Base-by-base conservation (phyloP, 2,329 filamentous ascomycete genomes). In the Microascus cirrosus region DNA sequence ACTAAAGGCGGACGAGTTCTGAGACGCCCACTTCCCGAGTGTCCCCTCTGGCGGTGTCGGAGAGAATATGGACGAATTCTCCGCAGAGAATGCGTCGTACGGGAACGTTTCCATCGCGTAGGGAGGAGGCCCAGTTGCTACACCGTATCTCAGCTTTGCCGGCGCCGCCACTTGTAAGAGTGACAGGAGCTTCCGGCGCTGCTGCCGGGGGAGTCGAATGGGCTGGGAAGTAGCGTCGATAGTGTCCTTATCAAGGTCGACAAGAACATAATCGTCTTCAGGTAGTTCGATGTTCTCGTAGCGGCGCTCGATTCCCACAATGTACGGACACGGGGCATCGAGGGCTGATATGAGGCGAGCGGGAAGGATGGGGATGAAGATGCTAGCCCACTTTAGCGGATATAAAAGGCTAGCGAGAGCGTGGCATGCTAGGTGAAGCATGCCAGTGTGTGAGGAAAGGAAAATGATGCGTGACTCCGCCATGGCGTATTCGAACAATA, bases 391-490 rank as follows among this genome's bases (percentile, higher is more conserved):
- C 62, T 90, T 88, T 56, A 97, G 76, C 8, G 92, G 93, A 69
- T 96, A 99, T 22, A 99, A 75, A 42, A 97, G 76, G 69, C 86
- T 92, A 35, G 83, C 82, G 59, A 97, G 76, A n/a, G 93, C 91
- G 69, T 91, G 86, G 65, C 89, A 95, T 39, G 91, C 93, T 52
- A 97, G 81, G 67, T 97, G 91, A 59, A 99, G 80, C 94, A 99
- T 97, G 55, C 91, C 87, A 1, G 93, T 94, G 69, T 99, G 92
- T 1, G 92, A 96, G 10, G 94, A 97, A 22, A 97, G 78, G 63
- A 99, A 86, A 67, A 99, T 96, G 71, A 99, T 96, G 59, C 93
- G 88, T 52, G 92, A 94, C 74, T 99, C 94, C 1, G 90, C 83
- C 69, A 99, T 80, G 63, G 90, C 89, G 70, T 93, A 96, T 75